A percentile compares a stretch with the other conserved stretches of the same genome.
phyloP scores from a whole-genome alignment of 345 rosid species.

The Gossypium sturtianum region DNA sequence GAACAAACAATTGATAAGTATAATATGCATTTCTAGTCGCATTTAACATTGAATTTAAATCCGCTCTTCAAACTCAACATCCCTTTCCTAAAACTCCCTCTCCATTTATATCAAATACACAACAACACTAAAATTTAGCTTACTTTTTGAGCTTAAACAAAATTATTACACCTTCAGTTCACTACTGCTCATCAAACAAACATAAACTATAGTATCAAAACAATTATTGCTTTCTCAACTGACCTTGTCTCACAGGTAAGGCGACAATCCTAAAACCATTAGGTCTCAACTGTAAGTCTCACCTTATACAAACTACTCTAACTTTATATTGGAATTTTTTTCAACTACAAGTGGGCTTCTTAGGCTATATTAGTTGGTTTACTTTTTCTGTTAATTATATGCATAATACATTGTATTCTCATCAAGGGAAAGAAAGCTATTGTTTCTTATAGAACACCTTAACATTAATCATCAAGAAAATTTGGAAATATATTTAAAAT shows the following conservation, averaged over 20 bases:
- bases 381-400: not conserved
- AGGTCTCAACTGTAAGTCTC: not conserved
- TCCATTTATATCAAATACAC: not conserved
- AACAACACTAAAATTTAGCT: not conserved
- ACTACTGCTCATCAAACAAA: too few species aligned
- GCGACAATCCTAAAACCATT: not conserved
- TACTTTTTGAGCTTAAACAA: not conserved
- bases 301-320: not conserved
- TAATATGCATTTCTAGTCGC: not conserved
- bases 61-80: not conserved
- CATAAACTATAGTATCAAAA: not conserved
- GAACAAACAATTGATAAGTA: conserved; percentile 4
- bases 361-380: not conserved
- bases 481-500: not conserved
- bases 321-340: not conserved
- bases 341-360: not conserved
- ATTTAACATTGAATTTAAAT: not conserved
- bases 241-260: not conserved
- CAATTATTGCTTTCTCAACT: not conserved
- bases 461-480: not conserved
- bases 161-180: not conserved
- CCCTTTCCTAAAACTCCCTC: too few species aligned
- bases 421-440: not conserved
- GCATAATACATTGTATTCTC: not conserved
- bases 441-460: not conserved